Evolutionary conservation across 2,329 filamentous ascomycete species (phyloP).

Genomic region (Ophiostoma pallidulum): DNA sequence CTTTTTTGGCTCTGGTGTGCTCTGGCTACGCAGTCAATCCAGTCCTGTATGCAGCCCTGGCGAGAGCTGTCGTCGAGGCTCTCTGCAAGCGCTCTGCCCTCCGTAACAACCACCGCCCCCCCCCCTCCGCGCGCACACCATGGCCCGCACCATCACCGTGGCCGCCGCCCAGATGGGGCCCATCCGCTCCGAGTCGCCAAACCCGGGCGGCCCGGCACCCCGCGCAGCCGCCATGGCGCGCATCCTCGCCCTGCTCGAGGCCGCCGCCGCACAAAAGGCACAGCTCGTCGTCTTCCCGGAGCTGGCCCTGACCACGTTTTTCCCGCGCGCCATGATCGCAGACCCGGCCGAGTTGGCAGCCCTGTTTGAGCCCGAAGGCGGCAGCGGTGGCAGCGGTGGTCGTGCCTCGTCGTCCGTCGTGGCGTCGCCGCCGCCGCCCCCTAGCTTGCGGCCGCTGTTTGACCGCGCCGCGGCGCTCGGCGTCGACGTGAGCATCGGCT

Average conservation of each 20-base stretch:
- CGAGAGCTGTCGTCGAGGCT: too few relatives aligned
- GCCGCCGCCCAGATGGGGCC: constrained; percentile 46
- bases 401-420: constrained; percentile 12
- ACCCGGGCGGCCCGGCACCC: constrained; percentile 25
- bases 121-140: background rate
- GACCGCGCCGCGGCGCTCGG: constrained; percentile 35
- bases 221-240: constrained; percentile 35
- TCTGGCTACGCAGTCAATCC: too few relatives aligned
- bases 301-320: constrained; percentile 47
- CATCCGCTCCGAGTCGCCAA: constrained; percentile 23
- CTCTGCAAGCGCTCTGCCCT: background rate
- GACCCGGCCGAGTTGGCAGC: constrained; percentile 32
- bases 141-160: constrained; percentile 23
- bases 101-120: too few relatives aligned
- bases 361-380: constrained; percentile 41
- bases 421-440: constrained; percentile 28
- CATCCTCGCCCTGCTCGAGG: constrained; percentile 39
- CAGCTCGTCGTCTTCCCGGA: constrained; percentile 45
- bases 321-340: constrained; percentile 40
- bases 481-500: constrained; percentile 44
- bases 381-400: too few relatives aligned
- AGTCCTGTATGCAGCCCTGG: too few relatives aligned
- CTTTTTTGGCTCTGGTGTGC: too few relatives aligned
- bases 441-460: constrained; percentile 39
- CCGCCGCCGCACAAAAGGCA: constrained; percentile 34